Evolutionary conservation across 495 filamentous ascomycete genomes (phyloP), one percentile per base, ranked within the genome.

Genomic region (Aspergillus egyptiacus): DNA sequence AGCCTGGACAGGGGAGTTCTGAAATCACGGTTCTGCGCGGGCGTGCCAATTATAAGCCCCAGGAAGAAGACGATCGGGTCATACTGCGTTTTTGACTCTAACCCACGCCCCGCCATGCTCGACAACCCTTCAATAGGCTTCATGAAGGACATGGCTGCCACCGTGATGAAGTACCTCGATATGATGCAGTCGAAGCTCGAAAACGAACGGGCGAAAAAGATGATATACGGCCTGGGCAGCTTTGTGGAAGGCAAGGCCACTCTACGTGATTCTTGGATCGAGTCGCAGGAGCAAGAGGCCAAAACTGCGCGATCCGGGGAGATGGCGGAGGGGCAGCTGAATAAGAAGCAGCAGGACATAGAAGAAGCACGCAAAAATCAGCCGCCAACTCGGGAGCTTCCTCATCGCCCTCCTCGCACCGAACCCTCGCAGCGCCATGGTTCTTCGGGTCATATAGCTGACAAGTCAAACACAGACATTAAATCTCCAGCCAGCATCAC

Each of bases 21-120:
- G 6, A 2, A 11, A 4, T 25, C 25, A 30, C 61, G 57, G n/a
- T 87, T 81, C 53, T 85, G 81, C 43, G 77, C 73, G 2, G 78
- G 72, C 3, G 78, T 80, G 2, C 82, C 83, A 0, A 75, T 87
- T 3, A 63, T 78, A 7, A 80, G 75, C 4, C 77, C 69, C 2
- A 61, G 66, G 15, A 81, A 79, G 2, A 69, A 77, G 36, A 72
- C 67, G 2, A 84, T 87, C 45, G 83, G 83, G n/a, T 75, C 75
- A 1, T 72, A 80, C 44, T 77, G 74, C 31, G 69, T 85, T 6
- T 59, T 81, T 7, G 81, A 85, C 56, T 62, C 66, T 24, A 50
- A 67, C 22, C 67, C 74, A 5, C 47, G 62, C 8, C 23, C 42
- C 5, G 48, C 55, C 0, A 51, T 64, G 7, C 38, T 60, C 2